Percentiles rank a stretch among this genome's conserved stretches.
Conservation (phyloP, 345 rosid species). For the Atalantia buxifolia region DNA sequence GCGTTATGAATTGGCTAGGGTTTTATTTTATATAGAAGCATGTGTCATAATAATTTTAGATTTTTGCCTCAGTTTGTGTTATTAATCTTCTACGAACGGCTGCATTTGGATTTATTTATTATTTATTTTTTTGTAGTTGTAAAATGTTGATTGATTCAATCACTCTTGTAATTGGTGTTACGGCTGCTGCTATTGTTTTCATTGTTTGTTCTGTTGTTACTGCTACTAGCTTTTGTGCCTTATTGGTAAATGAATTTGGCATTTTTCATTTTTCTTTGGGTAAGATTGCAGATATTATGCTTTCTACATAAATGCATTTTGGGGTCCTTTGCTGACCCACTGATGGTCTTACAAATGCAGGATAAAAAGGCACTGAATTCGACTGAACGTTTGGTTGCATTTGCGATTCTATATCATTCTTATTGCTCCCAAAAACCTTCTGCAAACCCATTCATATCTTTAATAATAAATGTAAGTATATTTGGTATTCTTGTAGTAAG, state of each 20-base stretch:
- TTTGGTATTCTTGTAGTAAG: not conserved
- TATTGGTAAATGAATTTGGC: not conserved
- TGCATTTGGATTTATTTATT: not conserved
- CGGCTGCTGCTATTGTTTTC: not conserved
- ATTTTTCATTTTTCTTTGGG: not conserved
- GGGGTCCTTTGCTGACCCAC: not conserved
- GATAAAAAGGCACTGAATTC: conserved; percentile 45
- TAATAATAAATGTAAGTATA: conserved; percentile 52
- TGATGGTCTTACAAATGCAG: conserved; percentile 35
- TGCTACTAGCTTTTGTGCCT: not conserved
- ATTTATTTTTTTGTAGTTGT: not conserved
- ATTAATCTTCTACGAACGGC: not conserved
- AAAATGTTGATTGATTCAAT: not conserved
- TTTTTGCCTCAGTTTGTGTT: not conserved
- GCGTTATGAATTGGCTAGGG: not conserved
- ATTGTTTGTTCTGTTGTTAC: not conserved
- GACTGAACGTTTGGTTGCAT: conserved; percentile 72
- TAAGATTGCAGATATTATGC: not conserved
- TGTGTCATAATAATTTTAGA: not conserved
- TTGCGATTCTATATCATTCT: conserved; percentile 56
- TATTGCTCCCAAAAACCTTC: conserved; percentile 57
- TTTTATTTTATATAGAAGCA: not conserved
- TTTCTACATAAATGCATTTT: not conserved
- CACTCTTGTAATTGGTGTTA: not conserved
- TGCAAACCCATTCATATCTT: conserved; percentile 56